phyloP scores from a whole-genome alignment of 768 basidiomycete genomes.

The Nevesoporus exiguus region DNA sequence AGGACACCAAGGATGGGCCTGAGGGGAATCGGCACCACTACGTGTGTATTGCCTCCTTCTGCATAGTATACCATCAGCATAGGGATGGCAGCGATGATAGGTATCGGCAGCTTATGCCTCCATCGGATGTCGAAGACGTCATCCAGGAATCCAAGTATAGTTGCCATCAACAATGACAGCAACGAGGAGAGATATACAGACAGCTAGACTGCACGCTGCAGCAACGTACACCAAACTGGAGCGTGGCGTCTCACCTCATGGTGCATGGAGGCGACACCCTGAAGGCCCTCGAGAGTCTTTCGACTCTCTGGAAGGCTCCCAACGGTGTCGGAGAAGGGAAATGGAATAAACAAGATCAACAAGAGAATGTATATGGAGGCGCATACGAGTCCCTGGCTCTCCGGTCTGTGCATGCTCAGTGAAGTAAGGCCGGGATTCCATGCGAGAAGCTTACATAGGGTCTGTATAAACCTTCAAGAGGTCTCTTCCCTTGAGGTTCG shows the following conservation, averaged over 20 bases:
- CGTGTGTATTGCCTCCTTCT: constrained; percentile 87
- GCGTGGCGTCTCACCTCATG: constrained; percentile 58
- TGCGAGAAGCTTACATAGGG: constrained; percentile 52
- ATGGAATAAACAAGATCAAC: constrained; percentile 91
- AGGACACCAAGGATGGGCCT: constrained; percentile 70
- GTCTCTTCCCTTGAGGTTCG: constrained; percentile 83
- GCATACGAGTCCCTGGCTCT: constrained; percentile 89
- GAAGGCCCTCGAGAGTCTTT: constrained; percentile 45
- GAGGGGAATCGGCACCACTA: constrained; percentile 86
- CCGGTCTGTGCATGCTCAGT: constrained; percentile 60
- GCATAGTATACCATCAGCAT: constrained; percentile 96
- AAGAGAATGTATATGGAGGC: constrained; percentile 85
- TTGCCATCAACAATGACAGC: constrained; percentile 88
- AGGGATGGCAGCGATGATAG: constrained; percentile 92
- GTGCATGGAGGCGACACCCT: constrained; percentile 57
- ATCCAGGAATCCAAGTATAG: constrained; percentile 92
- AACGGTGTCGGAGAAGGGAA: constrained; percentile 81
- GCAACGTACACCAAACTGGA: not conserved
- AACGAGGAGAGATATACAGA: constrained; percentile 91
- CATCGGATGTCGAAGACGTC: constrained; percentile 98
- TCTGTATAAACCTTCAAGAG: constrained; percentile 76
- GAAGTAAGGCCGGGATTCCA: not conserved
- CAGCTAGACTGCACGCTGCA: constrained; percentile 45
- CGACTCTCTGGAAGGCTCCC: constrained; percentile 41
- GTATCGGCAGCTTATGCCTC: constrained; percentile 97